Percentiles rank a stretch among this genome's conserved stretches.
phyloP scores from a whole-genome alignment of 2,329 filamentous ascomycete species.

The Penicillium sp. region DNA sequence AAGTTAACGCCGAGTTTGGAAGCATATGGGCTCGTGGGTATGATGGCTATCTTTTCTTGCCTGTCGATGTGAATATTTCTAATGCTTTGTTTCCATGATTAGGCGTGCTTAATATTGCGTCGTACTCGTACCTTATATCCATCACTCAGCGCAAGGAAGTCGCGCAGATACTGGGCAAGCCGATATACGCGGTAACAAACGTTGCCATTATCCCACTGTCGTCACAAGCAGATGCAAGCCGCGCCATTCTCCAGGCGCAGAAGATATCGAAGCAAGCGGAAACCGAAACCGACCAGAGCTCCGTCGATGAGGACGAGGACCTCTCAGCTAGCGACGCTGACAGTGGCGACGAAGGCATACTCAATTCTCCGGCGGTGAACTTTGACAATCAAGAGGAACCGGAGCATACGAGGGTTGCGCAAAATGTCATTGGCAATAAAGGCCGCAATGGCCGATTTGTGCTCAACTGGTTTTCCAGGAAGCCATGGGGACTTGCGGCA shows the following conservation, averaged over 20 bases:
- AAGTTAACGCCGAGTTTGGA: conserved; percentile 41
- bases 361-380: conserved; percentile 14
- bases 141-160: conserved; percentile 86
- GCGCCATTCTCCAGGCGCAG: conserved; percentile 63
- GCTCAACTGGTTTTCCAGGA: conserved; percentile 83
- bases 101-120: conserved; percentile 83
- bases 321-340: conserved; percentile 7
- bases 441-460: conserved; percentile 88
- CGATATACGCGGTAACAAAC: conserved; percentile 83
- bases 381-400: conserved; percentile 22
- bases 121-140: conserved; percentile 76
- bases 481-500: conserved; percentile 72
- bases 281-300: conserved; percentile 30
- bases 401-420: conserved; percentile 60
- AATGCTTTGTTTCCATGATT: conserved; percentile 2
- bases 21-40: conserved; percentile 56
- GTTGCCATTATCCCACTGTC: conserved; percentile 86
- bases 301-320: conserved; percentile 19
- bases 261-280: conserved; percentile 40
- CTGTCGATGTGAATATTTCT: neutral
- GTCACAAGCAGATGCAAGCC: conserved; percentile 68
- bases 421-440: conserved; percentile 80
- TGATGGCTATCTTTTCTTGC: neutral
- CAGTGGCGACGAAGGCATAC: conserved; percentile 2
- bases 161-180: conserved; percentile 75